Conservation (phyloP, 345 rosid species). For the Cardiospermum halicacabum region DNA sequence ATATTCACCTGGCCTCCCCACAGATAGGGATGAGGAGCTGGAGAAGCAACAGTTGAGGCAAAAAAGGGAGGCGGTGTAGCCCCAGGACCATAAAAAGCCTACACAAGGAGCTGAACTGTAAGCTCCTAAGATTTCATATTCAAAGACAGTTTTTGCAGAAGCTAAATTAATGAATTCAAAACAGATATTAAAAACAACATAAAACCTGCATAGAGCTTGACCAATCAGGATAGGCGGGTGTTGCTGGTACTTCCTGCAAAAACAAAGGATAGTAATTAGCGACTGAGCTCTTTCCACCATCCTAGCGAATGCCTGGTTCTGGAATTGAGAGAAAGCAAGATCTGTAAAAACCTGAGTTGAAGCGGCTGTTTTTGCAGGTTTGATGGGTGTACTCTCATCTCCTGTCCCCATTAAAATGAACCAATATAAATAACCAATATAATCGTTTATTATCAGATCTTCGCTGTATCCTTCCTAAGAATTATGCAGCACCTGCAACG, state of each 20-base stretch:
- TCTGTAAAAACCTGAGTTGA: conserved; percentile 53
- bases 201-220: conserved; percentile 85
- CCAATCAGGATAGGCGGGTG: conserved; percentile 85
- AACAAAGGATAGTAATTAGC: conserved; percentile 12
- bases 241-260: conserved; percentile 61
- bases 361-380: conserved; percentile 64
- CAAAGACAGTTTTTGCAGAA: conserved; percentile 1
- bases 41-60: conserved; percentile 81
- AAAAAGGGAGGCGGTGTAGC: conserved; percentile 79
- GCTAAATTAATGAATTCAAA: conserved; percentile 15
- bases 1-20: conserved; percentile 87
- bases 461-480: neutral
- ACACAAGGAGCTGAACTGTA: conserved; percentile 22
- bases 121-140: conserved; percentile 14
- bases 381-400: conserved; percentile 66
- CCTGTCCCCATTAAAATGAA: conserved; percentile 59
- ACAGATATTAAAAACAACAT: conserved; percentile 9
- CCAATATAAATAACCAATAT: conserved; percentile 6
- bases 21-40: conserved; percentile 80
- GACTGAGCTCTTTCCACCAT: neutral
- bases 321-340: neutral
- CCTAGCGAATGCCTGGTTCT: neutral
- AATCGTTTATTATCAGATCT: conserved; percentile 11
- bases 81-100: conserved; percentile 95
- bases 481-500: conserved; percentile 26